These are phyloP conservation scores for Malassezia globosa DNA, from an alignment of 1,284 basidiomycete genomes.

Conservation along the genomic window DNA sequence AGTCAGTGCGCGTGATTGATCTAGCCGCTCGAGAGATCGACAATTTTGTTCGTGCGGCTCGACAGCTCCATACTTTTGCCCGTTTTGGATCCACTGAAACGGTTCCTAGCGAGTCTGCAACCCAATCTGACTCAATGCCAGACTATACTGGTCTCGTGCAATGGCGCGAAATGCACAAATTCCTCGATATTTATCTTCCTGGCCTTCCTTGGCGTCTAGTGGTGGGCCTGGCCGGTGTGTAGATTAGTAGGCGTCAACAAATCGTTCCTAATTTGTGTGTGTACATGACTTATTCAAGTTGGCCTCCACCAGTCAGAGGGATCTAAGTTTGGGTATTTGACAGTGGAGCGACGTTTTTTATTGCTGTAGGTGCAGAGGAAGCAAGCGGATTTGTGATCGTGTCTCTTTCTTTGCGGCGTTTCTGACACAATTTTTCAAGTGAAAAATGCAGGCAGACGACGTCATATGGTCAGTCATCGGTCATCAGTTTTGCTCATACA, in stretches of 20 bases:
- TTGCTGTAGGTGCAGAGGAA: not conserved
- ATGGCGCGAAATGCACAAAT: slow-evolving; percentile 23
- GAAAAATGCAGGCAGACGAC: slow-evolving; percentile 46
- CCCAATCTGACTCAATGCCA: not conserved
- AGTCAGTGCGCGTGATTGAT: slow-evolving; percentile 5
- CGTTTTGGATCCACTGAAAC: not conserved
- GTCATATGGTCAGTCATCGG: slow-evolving; percentile 45
- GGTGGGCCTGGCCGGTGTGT: slow-evolving; percentile 7
- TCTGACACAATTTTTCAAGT: too few species aligned
- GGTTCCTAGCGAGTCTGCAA: not conserved
- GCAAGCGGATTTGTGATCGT: not conserved
- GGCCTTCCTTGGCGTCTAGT: slow-evolving; percentile 22
- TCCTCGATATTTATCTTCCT: slow-evolving; percentile 17
- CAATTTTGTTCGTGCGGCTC: slow-evolving; percentile 9
- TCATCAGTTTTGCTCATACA: slow-evolving; percentile 45
- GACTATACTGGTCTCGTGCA: slow-evolving; percentile 10
- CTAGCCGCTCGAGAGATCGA: slow-evolving; percentile 15
- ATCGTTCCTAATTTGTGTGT: not conserved
- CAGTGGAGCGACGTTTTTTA: not conserved
- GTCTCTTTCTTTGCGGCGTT: slow-evolving; percentile 6
- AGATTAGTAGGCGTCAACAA: not conserved
- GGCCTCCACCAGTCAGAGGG: too few species aligned
- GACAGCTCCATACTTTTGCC: slow-evolving; percentile 6
- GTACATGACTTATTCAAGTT: too few species aligned
- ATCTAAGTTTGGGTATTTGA: too few species aligned